Percentiles rank a stretch among this genome's conserved stretches.
These are phyloP conservation scores for Filobasidium uniguttulatum DNA, from an alignment of 1,284 basidiomycete genomes.

Conservation along the genomic window DNA sequence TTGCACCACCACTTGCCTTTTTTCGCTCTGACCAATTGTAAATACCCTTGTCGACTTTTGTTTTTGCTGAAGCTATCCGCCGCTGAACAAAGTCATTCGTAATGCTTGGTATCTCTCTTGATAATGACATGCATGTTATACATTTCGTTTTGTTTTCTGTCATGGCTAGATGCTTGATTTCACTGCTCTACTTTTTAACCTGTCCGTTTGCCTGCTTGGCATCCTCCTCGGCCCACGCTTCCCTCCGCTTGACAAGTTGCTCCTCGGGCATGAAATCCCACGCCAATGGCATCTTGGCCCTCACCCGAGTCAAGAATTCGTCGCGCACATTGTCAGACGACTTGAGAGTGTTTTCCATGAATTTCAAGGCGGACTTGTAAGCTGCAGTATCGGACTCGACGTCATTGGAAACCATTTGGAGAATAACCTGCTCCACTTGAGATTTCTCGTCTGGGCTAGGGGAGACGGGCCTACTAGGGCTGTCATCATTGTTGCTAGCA, in stretches of 20 bases:
- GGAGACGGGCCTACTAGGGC: too few relatives aligned
- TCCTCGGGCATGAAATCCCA: constrained; percentile 7
- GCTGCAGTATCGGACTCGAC: constrained; percentile 11
- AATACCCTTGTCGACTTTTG: not conserved
- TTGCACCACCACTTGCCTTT: too few relatives aligned
- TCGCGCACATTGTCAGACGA: constrained; percentile 1
- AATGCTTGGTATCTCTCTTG: too few relatives aligned
- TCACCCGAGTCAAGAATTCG: constrained; percentile 3
- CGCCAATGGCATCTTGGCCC: constrained; percentile 6
- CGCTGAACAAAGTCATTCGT: too few relatives aligned
- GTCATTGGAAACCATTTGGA: constrained; percentile 7
- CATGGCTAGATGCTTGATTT: not conserved
- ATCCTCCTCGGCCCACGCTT: constrained; percentile 10
- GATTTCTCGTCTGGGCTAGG: constrained; percentile 8
- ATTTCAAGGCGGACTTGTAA: constrained; percentile 7
- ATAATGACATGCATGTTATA: not conserved
- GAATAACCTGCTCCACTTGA: constrained; percentile 10
- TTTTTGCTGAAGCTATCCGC: too few relatives aligned
- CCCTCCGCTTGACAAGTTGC: constrained; percentile 6
- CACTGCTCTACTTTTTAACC: not conserved
- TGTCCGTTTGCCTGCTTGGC: constrained; percentile 7
- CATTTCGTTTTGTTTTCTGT: not conserved
- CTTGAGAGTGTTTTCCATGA: not conserved
- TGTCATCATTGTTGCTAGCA: too few relatives aligned
- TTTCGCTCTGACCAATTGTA: not conserved